Evolutionary conservation across 2,329 filamentous ascomycete species (phyloP), one percentile per base, ranked within the genome.

Genomic region (Massarina eburnea): DNA sequence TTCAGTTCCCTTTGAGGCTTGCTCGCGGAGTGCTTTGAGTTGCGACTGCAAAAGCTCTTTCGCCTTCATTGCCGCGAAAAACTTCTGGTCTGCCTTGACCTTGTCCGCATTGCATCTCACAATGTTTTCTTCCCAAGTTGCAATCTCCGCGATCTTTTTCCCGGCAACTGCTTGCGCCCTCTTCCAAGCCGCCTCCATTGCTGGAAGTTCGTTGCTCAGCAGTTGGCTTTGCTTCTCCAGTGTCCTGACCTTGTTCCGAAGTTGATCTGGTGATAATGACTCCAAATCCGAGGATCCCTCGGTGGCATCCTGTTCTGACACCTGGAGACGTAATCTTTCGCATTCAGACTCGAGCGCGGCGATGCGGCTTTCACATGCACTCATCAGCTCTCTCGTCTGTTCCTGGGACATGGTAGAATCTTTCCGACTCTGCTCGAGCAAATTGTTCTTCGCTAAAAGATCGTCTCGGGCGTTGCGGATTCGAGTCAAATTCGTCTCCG

Each of bases 31-130:
- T 3, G 85, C 81, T 57, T 88, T 81, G 37, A 95, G 85, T 71
- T 97, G 92, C 47, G 82, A 79, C 46, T 91, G 86, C 40, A 90
- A 81, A 35, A 88, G 85, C 62, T 97, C 92, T 64, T 92, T 95
- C 57, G 91, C 87, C 67, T 96, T 96, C 78, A 95, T 91, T 8
- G 91, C 90, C 1, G 89, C 89, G 69, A 97, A 97, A 67, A 95
- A 99, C 71, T 97, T 97, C 65, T 97, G 92, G 63, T 99, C 94
- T 1, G 92, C 92, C 71, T 96, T 97, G 54, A 86, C 85, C 75
- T 99, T 99, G 71, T 99, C 91, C 0, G 90, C 89, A 32, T 82
- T 83, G 17, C 95, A 74, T 19, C 88, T 77, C 15, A 82, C 75
- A 29, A 92, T 77, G 51, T 86, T 88, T 45, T 96, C 91, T 72